These are phyloP conservation scores for Leptographium procerum DNA, from an alignment of 2,329 filamentous ascomycete genomes.

Conservation along the genomic window DNA sequence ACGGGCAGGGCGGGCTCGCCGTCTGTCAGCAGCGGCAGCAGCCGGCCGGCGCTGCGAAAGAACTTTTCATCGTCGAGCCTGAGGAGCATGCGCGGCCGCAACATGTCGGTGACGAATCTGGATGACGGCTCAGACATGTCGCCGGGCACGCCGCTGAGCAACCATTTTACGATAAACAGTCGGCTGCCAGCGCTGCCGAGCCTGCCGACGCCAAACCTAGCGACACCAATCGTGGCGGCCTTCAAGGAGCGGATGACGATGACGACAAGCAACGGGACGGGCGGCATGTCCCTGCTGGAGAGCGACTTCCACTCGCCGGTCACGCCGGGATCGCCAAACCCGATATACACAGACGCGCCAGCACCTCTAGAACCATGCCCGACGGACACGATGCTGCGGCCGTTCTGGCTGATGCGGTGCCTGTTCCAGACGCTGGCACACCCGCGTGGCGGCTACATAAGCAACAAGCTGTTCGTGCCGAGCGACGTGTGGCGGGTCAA, in stretches of 20 bases:
- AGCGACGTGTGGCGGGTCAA: conserved; percentile 90
- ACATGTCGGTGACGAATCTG: conserved; percentile 53
- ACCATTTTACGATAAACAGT: conserved; percentile 45
- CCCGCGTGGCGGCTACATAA: conserved; percentile 82
- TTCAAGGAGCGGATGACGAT: conserved; percentile 42
- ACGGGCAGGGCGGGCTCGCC: conserved; percentile 40
- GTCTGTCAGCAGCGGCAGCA: conserved; percentile 19
- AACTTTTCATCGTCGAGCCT: conserved; percentile 62
- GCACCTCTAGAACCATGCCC: conserved; percentile 83
- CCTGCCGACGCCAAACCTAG: conserved; percentile 53
- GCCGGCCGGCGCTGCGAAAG: conserved; percentile 43
- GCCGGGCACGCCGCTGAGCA: conserved; percentile 62
- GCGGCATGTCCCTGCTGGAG: conserved; percentile 73
- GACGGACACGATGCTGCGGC: conserved; percentile 75
- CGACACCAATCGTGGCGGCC: conserved; percentile 54
- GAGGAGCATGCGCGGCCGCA: conserved; percentile 61
- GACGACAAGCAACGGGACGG: conserved; percentile 42
- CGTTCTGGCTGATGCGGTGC: conserved; percentile 95
- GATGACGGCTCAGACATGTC: conserved; percentile 57
- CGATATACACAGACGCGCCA: conserved; percentile 52
- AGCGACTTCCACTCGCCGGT: conserved; percentile 63
- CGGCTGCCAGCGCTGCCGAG: conserved; percentile 46
- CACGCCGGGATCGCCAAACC: conserved; percentile 51
- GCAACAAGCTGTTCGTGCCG: conserved; percentile 83
- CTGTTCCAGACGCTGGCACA: conserved; percentile 88